Evolutionary conservation across 2,329 filamentous ascomycete species (phyloP).

Genomic region (Apiospora malaysiana): DNA sequence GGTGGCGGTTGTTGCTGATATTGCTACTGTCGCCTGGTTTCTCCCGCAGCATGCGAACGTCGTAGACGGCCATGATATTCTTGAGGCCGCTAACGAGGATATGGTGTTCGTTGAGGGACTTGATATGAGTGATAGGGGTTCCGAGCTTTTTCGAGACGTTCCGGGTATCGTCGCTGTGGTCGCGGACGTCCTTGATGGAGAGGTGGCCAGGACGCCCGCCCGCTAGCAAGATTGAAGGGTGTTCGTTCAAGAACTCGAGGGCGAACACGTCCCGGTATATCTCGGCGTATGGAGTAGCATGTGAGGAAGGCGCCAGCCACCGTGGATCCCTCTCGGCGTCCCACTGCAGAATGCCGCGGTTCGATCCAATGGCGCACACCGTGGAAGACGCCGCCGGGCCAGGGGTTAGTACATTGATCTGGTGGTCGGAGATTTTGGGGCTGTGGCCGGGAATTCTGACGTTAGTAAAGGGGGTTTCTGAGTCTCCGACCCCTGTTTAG

Average conservation of each 20-base stretch:
- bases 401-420: constrained; percentile 43
- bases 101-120: constrained; percentile 53
- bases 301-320: constrained; percentile 41
- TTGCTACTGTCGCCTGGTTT: constrained; percentile 19
- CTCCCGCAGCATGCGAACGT: constrained; percentile 51
- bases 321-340: constrained; percentile 38
- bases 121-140: constrained; percentile 55
- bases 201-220: constrained; percentile 57
- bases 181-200: constrained; percentile 52
- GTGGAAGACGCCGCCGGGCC: constrained; percentile 46
- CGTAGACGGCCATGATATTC: constrained; percentile 60
- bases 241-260: constrained; percentile 52
- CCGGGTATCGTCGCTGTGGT: constrained; percentile 28
- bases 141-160: constrained; percentile 37
- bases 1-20: constrained; percentile 16
- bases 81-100: constrained; percentile 59
- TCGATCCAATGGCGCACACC: constrained; percentile 55
- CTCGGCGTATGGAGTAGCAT: constrained; percentile 30
- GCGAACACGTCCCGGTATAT: constrained; percentile 51
- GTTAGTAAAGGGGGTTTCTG: constrained; percentile 24
- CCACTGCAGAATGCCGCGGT: constrained; percentile 50
- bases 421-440: constrained; percentile 38
- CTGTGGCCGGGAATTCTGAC: constrained; percentile 28
- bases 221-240: constrained; percentile 54
- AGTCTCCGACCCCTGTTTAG: neutral